Evolutionary conservation across 305 asterid species (phyloP), one percentile per base, ranked within the genome.

Genomic region (Plantago coronopus): DNA sequence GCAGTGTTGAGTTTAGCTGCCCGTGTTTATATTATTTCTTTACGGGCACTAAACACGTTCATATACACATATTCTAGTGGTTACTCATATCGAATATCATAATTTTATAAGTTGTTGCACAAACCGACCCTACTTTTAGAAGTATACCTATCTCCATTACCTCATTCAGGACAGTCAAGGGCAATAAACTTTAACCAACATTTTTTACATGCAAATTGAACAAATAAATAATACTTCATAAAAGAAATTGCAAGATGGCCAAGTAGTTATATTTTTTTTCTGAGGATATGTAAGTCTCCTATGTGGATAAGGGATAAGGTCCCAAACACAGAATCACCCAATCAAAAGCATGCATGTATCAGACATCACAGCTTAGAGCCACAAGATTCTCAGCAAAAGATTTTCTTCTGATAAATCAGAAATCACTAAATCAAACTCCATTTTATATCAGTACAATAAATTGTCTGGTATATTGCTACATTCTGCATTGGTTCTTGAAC

Each of bases 261-360:
- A 21, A 51, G 17, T 12, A n/a, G 31, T 27, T 27, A 27, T 25
- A 25, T 25, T 2, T 50, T 1, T 21, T 50, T 50, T 22, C 19
- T 23, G 27, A 51, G 58, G 42, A 53, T 53, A 23, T 53, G 58
- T 25, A 23, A 20, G 58, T n/a, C 40, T 53, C 46, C 63, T 42
- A 59, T 51, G 18, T 13, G 78, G 89, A 82, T 79, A 82, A 79
- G 72, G 69, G 83, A 72, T 82, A 73, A 75, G 77, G 61, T 62
- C 17, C 18, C 43, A 53, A 47, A 70, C 54, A 34, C 38, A 61
- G 44, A 17, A 8, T 17, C 57, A 48, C 12, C 83, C 85, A 79
- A 82, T 79, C 61, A 64, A 18, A 69, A 62, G 5, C 67, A 17
- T 57, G 66, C 74, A 46, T 16, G 62, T 43, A 34, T 53, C 20